Conservation (phyloP, 2,329 filamentous ascomycete genomes). For the Fusarium brevicatenulatum region DNA sequence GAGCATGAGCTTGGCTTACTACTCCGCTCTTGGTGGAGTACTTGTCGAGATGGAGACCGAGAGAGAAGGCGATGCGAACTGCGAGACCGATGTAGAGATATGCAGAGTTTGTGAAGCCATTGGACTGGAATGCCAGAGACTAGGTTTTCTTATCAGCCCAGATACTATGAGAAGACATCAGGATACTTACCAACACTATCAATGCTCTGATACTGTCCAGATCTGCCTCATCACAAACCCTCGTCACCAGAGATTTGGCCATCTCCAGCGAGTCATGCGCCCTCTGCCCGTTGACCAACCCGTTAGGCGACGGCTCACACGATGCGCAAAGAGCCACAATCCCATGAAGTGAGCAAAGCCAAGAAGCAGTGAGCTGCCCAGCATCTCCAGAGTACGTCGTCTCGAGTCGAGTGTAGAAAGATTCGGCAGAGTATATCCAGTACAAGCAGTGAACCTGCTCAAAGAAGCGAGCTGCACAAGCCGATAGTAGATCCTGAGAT, state of each 20-base stretch:
- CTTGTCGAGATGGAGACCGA: accelerated
- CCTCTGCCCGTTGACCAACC: background rate
- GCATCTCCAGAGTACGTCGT: accelerated
- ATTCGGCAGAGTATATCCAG: background rate
- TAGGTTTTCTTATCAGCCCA: background rate
- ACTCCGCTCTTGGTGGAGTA: background rate
- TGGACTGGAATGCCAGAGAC: background rate
- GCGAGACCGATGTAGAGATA: background rate
- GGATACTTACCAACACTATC: background rate
- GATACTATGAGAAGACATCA: too few species aligned
- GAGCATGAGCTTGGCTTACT: accelerated
- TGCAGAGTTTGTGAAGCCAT: background rate
- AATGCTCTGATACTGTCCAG: background rate
- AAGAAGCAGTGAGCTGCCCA: accelerated
- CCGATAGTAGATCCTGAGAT: accelerated
- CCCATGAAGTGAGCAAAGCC: background rate
- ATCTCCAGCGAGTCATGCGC: background rate
- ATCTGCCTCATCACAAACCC: background rate
- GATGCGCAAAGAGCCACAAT: accelerated
- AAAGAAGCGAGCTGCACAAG: background rate
- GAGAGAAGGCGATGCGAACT: background rate
- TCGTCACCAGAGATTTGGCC: background rate
- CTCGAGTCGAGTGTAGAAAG: background rate
- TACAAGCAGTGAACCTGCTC: background rate
- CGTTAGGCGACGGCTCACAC: background rate